Evolutionary conservation across 1,139 yeast species (phyloP), one percentile per base, ranked within the genome.

Genomic region (Candida sp.): DNA sequence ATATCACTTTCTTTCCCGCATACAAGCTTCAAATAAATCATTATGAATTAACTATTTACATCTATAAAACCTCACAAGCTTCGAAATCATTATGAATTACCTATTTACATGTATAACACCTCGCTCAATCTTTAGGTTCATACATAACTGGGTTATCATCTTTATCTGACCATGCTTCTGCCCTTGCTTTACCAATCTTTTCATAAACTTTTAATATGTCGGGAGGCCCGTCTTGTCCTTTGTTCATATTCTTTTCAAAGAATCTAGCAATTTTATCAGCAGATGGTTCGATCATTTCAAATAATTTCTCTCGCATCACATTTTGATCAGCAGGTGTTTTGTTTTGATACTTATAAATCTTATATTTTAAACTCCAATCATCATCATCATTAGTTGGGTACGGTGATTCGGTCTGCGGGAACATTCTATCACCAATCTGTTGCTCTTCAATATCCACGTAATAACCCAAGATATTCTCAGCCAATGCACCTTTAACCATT

Each of bases 121-220:
- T 25, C 29, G 29, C 11, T 21, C 22, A 35, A 7, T 35, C 21
- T 5, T 45, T 47, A 6, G 63, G 52, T 39, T 46, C 41, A 40
- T 60, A 62, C 21, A 58, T 46, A 19, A 57, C 49, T 11, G 59
- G 58, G 15, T 53, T 46, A 5, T 52, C 51, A 39, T 61, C 66
- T 38, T 57, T 49, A 5, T 46, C 42, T 23, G 50, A 53, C 71
- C 70, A 66, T 41, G 49, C 45, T 35, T 57, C 55, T 21, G 57
- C 50, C 35, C 71, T 49, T 5, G 58, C 59, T 23, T 52, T 53
- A 2, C 71, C 71, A 9, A 66, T 61, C 33, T 55, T 60, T 9
- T 64, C 57, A 46, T 61, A 64, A 12, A 55, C 47, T 29, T 60
- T 53, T 44, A 63, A 52, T n/a, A 53, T 41, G 22, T 51, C 35